These are phyloP conservation scores for Hordeum marinum DNA, from an alignment of 176 grass and related monocot species.

Conservation along the genomic window DNA sequence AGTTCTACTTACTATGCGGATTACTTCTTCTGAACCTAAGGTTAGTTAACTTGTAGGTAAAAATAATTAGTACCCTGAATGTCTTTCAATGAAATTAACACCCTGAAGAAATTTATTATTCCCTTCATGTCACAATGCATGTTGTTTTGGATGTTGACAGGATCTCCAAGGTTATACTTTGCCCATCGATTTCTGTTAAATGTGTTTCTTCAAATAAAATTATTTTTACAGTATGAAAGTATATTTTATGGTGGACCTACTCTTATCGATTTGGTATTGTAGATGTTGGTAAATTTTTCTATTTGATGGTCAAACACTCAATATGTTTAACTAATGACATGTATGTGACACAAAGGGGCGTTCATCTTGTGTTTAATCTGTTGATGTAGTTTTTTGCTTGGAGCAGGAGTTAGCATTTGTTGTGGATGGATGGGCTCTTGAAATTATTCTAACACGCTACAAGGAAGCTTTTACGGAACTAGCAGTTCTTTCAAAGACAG, in stretches of 20 bases:
- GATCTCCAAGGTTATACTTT: background rate
- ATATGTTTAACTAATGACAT: background rate
- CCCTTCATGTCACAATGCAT: background rate
- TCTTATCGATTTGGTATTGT: background rate
- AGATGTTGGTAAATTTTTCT: background rate
- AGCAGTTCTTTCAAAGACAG: slow-evolving; percentile 83
- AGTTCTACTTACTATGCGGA: slow-evolving; percentile 86
- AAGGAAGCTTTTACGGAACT: slow-evolving; percentile 79
- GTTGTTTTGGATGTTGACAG: background rate
- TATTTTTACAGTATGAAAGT: background rate
- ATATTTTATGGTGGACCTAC: background rate
- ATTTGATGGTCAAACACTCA: background rate
- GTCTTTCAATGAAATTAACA: background rate
- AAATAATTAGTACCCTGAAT: background rate
- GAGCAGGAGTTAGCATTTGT: slow-evolving; percentile 92
- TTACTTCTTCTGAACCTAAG: slow-evolving; percentile 96
- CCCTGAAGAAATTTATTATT: slow-evolving; percentile 8
- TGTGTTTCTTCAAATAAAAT: background rate
- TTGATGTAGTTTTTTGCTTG: slow-evolving; percentile 26
- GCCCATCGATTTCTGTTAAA: background rate
- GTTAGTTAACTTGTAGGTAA: slow-evolving; percentile 33
- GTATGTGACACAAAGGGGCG: background rate
- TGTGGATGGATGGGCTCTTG: slow-evolving; percentile 97
- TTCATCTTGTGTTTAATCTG: slow-evolving; percentile 5
- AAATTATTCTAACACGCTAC: slow-evolving; percentile 82